Evolutionary conservation across 345 rosid species (phyloP).

Genomic region (Dipteronia sinensis): DNA sequence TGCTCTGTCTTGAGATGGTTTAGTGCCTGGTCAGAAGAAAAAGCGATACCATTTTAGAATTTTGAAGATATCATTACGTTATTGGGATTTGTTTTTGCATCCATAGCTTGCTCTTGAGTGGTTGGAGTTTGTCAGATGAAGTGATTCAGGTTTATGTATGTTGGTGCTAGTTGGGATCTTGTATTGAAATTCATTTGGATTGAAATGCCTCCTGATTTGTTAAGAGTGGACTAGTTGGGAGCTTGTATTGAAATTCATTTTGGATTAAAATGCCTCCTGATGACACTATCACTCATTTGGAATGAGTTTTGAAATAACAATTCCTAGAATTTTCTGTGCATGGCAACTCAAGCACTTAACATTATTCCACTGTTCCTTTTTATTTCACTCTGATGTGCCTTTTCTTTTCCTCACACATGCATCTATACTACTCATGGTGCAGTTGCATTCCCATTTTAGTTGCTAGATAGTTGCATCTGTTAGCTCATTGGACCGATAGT

Average conservation of each 20-base stretch:
- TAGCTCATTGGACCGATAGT: background rate
- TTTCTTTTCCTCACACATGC: background rate
- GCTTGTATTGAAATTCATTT: background rate
- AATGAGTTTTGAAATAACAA: background rate
- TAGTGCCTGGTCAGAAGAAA: background rate
- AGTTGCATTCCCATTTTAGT: background rate
- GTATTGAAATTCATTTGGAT: background rate
- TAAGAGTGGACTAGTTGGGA: background rate
- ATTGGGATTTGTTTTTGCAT: background rate
- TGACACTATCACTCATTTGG: background rate
- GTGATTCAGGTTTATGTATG: background rate
- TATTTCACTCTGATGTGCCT: background rate
- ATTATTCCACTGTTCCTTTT: background rate
- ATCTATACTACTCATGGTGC: background rate
- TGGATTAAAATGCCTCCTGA: background rate
- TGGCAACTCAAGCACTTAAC: background rate
- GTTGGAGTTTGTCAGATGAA: background rate
- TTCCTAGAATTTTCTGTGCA: background rate
- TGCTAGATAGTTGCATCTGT: background rate
- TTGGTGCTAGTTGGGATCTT: background rate
- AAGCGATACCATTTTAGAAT: background rate
- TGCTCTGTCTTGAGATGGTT: background rate
- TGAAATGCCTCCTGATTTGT: background rate
- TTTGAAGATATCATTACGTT: background rate
- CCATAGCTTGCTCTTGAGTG: background rate